Evolutionary conservation across 83 land plant species (phyloP), one percentile per base, ranked within the genome.

Genomic region (Picea mariana): DNA sequence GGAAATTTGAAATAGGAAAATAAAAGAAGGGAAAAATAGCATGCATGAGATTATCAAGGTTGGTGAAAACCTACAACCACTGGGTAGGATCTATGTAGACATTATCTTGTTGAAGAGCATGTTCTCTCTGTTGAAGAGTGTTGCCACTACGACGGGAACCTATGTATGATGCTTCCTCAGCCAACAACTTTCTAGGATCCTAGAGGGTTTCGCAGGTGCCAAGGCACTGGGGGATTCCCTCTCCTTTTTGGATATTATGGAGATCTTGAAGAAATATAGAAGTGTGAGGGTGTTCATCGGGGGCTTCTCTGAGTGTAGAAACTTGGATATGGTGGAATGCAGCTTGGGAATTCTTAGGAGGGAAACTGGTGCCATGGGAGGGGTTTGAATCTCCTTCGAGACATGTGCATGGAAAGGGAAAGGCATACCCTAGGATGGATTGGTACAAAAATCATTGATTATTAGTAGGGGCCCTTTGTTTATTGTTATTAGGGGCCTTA

Each of bases 231-330:
- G 69, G 18, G 78, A 9, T 15, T 84, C 86, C 71, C 79, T 82
- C 83, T 88, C 87, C 84, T 86, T 87, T 62, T 89, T 83, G 17
- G 89, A 84, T 20, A 95, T 79, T 20, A 91, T 73, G 16, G 92
- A 82, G 62, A 91, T 68, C 80, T 88, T 93, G 78, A 90, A 82
- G 86, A 98, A 92, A 82, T 93, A 95, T 8, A 97, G 97, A 47
- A 98, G 86, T 9, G 98, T 96, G 13, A 98, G 88, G 18, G 94
- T 87, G 84, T 95, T 95, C 80, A 96, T 95, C 0, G 99, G 99
- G 4, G 97, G 97, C 81, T 95, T 90, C 86, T 91, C 87, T 13
- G 90, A 85, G 88, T 94, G 94, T 81, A 98, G 89, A 81, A 82
- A 89, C 31, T 83, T 27, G 20, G 99, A 94, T 61, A 98, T 93